Conservation (phyloP, 192 early-diverging fungal species). For the Hyaloraphidium curvatum region DNA sequence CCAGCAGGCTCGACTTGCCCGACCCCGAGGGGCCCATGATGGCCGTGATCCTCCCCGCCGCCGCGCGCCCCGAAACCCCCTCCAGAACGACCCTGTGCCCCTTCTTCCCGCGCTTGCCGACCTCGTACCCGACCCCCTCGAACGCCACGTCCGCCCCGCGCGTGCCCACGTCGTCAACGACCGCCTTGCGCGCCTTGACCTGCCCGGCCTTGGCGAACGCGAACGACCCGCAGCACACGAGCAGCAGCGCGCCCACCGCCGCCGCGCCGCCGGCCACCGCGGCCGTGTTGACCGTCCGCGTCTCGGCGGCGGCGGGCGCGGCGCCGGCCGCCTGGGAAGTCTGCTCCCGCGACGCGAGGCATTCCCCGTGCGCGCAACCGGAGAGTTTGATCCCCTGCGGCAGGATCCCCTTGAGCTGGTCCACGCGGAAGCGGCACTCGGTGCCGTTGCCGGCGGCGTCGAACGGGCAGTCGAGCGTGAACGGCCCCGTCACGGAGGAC, state of each 20-base stretch:
- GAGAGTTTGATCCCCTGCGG: slow-evolving; percentile 26
- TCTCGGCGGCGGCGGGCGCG: slow-evolving; percentile 8
- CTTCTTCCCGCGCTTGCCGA: too few relatives aligned
- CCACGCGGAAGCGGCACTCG: slow-evolving; percentile 10
- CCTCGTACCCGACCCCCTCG: slow-evolving; percentile 12
- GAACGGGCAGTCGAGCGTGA: too few relatives aligned
- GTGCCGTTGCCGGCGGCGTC: neutral
- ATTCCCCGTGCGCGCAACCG: slow-evolving; percentile 34
- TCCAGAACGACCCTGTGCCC: slow-evolving; percentile 39
- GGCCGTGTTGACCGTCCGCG: too few relatives aligned
- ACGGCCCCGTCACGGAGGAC: too few relatives aligned
- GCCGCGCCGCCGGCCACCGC: slow-evolving; percentile 2
- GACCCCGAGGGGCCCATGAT: slow-evolving; percentile 87
- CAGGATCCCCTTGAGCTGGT: slow-evolving; percentile 23
- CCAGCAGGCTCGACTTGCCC: slow-evolving; percentile 77
- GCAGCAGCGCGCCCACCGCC: slow-evolving; percentile 10
- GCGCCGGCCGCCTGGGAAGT: too few relatives aligned
- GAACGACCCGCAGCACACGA: slow-evolving; percentile 7
- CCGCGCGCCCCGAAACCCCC: slow-evolving; percentile 47
- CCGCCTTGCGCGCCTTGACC: slow-evolving; percentile 2
- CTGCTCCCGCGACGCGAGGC: slow-evolving; percentile 5
- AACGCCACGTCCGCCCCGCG: slow-evolving; percentile 13
- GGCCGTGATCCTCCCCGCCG: slow-evolving; percentile 54
- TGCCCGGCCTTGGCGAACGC: slow-evolving; percentile 9
- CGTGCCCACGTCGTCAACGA: slow-evolving; percentile 7